Base-by-base conservation (phyloP, 495 filamentous ascomycete species). In the Aspergillus indologenus region DNA sequence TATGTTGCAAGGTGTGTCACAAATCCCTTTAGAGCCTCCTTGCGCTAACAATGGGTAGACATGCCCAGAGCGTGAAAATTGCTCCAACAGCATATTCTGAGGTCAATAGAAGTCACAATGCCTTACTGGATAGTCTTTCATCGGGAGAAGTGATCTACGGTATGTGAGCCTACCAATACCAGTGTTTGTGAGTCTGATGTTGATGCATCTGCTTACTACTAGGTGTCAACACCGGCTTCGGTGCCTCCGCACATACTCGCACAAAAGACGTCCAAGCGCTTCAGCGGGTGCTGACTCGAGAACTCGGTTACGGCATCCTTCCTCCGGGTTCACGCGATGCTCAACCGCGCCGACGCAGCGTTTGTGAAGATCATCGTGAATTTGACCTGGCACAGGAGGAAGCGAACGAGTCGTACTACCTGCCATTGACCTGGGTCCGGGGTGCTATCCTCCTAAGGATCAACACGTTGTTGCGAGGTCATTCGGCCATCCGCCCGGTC, bases 381-480 rank as follows among this genome's bases (percentile, higher is more conserved):
- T 50, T 50, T n/a, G 47, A 50, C 26, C 47, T 50, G 9, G 26
- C 14, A 24, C n/a, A 24, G 14, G 47, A 50, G 47, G 21, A 50
- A 24, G 47, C 11, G n/a, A 50, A 14, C 12, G 21, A 50, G 20
- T 50, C 53, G 40, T 26, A 55, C 20, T 6, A 55, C 45, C 20
- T 85, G 69, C 82, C 81, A 12, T 61, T 65, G 2, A 61, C 77
- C 26, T 81, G 82, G 75, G 78, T 83, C 20, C 70, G 72, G 14
- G 84, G 71, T 15, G 69, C 81, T 8, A 85, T 87, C 64, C 67
- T 83, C 1, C 72, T 84, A 21, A 80, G 84, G 0, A 71, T 65
- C 53, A 86, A 86, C 62, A 77, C 77, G 18, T 68, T 79, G 21
- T 60, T 82, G 53, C 62, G 78, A 21, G 85, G 83, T n/a, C 81